Conservation (phyloP, 129 eudicot species). For the Sambucus nigra region DNA sequence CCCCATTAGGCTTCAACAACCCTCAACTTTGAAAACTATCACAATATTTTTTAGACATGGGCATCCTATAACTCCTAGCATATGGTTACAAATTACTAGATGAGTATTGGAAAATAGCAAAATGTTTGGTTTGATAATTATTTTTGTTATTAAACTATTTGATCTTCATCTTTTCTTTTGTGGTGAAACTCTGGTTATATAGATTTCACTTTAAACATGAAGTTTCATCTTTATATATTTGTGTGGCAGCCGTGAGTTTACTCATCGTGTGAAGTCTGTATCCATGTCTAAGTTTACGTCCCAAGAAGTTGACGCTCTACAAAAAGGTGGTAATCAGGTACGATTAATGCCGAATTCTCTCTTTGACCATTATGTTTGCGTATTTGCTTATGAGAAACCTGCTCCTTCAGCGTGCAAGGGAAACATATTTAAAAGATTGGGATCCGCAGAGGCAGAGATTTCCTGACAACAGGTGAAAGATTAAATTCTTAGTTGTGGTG, state of each 20-base stretch:
- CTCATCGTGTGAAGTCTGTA: conserved; percentile 93
- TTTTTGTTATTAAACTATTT: too few species aligned
- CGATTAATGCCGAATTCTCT: not conserved
- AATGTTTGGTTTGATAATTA: too few species aligned
- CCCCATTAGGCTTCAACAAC: too few species aligned
- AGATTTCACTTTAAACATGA: not conserved
- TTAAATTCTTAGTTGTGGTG: conserved; percentile 3
- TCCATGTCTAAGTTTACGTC: conserved; percentile 89
- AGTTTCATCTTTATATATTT: conserved; percentile 3
- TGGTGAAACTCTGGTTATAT: not conserved
- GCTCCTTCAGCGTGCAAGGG: conserved; percentile 75
- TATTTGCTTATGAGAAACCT: conserved; percentile 16
- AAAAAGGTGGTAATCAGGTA: conserved; percentile 97
- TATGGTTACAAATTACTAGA: too few species aligned
- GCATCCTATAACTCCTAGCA: too few species aligned
- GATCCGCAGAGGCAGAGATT: conserved; percentile 63
- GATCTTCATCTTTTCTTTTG: too few species aligned
- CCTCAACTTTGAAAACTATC: too few species aligned
- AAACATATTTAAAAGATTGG: conserved; percentile 79
- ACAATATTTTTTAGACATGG: too few species aligned
- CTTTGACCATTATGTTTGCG: conserved; percentile 4
- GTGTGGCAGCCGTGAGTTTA: conserved; percentile 81
- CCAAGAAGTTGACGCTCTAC: conserved; percentile 91
- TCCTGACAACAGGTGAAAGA: conserved; percentile 72
- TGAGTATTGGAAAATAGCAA: too few species aligned